Base-by-base conservation (phyloP, 768 basidiomycete genomes). In the Leccinum truebloodii region DNA sequence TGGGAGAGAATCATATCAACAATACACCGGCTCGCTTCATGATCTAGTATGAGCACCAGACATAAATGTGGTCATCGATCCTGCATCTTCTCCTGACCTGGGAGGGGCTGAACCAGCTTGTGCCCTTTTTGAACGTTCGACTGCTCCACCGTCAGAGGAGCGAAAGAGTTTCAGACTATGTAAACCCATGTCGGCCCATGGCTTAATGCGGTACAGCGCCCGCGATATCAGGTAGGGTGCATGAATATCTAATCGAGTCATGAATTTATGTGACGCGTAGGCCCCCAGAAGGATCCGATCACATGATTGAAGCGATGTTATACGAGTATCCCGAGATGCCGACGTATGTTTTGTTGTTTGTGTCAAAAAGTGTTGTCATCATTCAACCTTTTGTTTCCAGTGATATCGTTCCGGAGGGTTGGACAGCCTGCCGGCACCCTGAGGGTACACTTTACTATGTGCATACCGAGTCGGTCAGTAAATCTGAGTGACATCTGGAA, bases 381-480 rank as follows among this genome's bases (percentile, higher is more conserved):
- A 24, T 24, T 24, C 24, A 24, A 24, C 24, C 24, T 24, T 24
- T 24, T 24, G 24, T 24, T 24, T 24, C 24, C 24, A 24, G 24
- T 24, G 24, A 24, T 24, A 24, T 24, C 3, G 24, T 24, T 24
- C 24, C 24, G 24, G 24, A 24, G 24, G 24, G 24, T 24, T 24
- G 24, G 24, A 68, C 34, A 8, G 68, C 78, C 1, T 73, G 74
- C 30, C 71, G 75, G 2, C 87, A 88, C 49, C 49, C 49, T 6
- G 49, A 50, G 8, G 49, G 49, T 28, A 26, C 6, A 67, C 78
- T 83, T 50, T 50, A 50, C 49, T 50, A 26, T 58, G 78, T 78
- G 63, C 76, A 86, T 58, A 20, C 59, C 52, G 61, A 73, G 3
- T 79, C 78, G 72, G 86, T 85, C 53, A 9, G 76, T 64, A 44